Base-by-base conservation (phyloP, 2,329 filamentous ascomycete genomes). In the Grosmannia clavigera region DNA sequence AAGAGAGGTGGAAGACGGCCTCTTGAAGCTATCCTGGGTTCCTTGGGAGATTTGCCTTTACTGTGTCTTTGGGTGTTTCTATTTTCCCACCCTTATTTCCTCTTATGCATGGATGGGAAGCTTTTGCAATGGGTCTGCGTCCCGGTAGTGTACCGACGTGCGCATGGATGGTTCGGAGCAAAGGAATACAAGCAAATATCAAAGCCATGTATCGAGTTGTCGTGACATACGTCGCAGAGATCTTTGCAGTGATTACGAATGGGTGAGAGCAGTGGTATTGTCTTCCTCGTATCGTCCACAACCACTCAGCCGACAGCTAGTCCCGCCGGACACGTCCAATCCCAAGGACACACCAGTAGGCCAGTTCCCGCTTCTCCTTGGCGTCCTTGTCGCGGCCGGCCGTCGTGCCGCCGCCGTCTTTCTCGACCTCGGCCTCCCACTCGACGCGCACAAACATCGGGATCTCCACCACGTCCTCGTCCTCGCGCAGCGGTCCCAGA, bases 311-410 rank as follows among this genome's bases (percentile, higher is more conserved):
- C 29, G 7, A 31, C 29, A 31, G 29, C 29, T 35, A 75, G 60
- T 77, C 73, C 69, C 78, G 76, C 65, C 75, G 81, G 68, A 97
- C 94, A 67, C 85, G 85, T 11, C 94, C 94, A 61, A 95, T 82
- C 3, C 92, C 92, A 43, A 97, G 77, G 25, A 95, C 91, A 75
- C 89, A 91, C 94, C 94, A 99, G 73, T 96, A 97, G 60, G 91
- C 91, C 72, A 97, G 75, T 70, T 97, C 94, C 68, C 88, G 83
- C 76, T 85, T 92, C 73, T 92, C 88, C 71, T 80, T 86, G 55
- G 77, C 82, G 53, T 82, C 83, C 70, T 80, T 85, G 25, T 16
- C 16, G 66, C 80, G 79, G 43, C 73, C 72, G 2, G 73, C 67
- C 10, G 75, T 74, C 3, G 79, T 76, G 14, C 83, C 86, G 10